Base-by-base conservation (phyloP, 495 filamentous ascomycete species). In the Evansstolkia leycettana region DNA sequence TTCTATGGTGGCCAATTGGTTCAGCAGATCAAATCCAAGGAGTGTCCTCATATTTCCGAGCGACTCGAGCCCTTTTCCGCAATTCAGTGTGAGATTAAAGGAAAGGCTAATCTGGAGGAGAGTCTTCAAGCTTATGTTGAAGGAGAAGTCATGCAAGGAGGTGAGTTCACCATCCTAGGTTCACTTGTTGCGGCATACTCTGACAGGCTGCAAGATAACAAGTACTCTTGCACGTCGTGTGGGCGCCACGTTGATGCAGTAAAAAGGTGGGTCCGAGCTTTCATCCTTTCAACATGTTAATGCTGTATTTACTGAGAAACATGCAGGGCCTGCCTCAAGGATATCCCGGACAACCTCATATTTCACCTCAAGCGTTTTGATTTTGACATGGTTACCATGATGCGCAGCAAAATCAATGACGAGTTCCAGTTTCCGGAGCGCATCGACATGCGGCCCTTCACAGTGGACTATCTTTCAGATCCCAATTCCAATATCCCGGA, bases 281-380 rank as follows among this genome's bases (percentile, higher is more conserved):
- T n/a, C 27, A 5, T 29, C n/a, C 11, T 29, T 29, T n/a, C 11
- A n/a, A 5, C 12, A 5, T 29, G 4, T 14, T n/a, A 14, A 31
- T 31, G 15, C n/a, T 23, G 17, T 26, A 33, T 8, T 25, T 29
- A 13, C 40, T 33, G 34, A 5, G 6, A 12, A 24, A 29, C 25
- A n/a, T n/a, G n/a, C 38, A 77, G 83, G 45, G 80, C 87, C 8
- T 96, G 88, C 46, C 59, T 99, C 37, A 94, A 94, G 48, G 84
- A 95, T 41, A 78, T 95, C 3, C 90, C 90, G 0, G 76, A 99
- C 50, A 87, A 92, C 50, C 65, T 99, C 14, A 95, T 95, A 28
- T 94, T 95, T 57, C 88, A 90, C 49, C 63, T 99, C 31, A 99
- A 99, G 55, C 73, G 90, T 14, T 99, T 99, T 51, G 88, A 95